phyloP scores from a whole-genome alignment of 345 rosid genomes.

The Salix caprea region DNA sequence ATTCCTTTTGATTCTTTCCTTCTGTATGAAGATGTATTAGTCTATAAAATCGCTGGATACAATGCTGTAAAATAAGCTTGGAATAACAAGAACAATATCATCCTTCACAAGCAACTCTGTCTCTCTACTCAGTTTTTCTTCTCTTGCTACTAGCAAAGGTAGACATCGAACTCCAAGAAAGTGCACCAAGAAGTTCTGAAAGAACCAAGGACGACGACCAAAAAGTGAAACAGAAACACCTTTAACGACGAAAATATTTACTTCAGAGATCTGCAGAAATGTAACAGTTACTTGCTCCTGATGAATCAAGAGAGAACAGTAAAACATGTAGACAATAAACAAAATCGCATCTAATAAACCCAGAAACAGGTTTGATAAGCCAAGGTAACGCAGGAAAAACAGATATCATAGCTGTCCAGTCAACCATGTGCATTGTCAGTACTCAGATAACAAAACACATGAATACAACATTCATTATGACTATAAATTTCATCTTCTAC shows the following conservation, averaged over 20 bases:
- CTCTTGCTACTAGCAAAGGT: conserved; percentile 34
- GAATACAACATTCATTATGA: not conserved
- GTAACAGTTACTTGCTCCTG: not conserved
- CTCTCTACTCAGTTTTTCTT: too few species aligned
- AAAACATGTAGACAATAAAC: not conserved
- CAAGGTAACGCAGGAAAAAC: conserved; percentile 95
- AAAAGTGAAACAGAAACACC: conserved; percentile 90
- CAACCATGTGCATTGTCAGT: conserved; percentile 49
- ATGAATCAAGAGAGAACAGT: not conserved
- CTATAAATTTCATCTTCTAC: not conserved
- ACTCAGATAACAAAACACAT: conserved; percentile 13
- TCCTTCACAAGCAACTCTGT: too few species aligned
- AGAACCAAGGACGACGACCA: conserved; percentile 91
- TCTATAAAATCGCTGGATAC: too few species aligned
- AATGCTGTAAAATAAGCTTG: too few species aligned
- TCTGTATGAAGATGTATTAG: too few species aligned
- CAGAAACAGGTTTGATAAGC: conserved; percentile 92
- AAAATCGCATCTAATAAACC: conserved; percentile 72
- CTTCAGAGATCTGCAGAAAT: conserved; percentile 12
- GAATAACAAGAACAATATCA: too few species aligned
- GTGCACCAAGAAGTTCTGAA: conserved; percentile 92
- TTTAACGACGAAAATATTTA: conserved; percentile 18
- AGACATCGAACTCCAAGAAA: conserved; percentile 98
- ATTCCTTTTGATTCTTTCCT: too few species aligned
- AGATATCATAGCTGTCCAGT: conserved; percentile 94